A percentile compares a stretch with the other conserved stretches of the same genome.
Conservation (phyloP, 805 yeast genomes). For the Grigorovia transvaalensis region DNA sequence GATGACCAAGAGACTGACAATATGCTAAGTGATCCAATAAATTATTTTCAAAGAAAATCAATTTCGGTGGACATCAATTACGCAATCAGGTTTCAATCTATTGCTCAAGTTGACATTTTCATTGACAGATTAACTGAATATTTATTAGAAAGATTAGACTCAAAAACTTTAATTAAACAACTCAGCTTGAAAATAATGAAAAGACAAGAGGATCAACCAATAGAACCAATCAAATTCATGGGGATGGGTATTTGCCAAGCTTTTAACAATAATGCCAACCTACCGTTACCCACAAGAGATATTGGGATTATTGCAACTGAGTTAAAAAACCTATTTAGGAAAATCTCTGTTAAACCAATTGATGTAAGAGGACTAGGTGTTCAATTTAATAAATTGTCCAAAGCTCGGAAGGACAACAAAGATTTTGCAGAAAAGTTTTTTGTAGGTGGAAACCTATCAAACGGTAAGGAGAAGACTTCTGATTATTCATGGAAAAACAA, state of each 20-base stretch:
- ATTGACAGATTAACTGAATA: constrained; percentile 49
- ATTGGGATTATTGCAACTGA: constrained; percentile 53
- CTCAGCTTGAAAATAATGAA: constrained; percentile 56
- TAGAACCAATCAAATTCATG: constrained; percentile 64
- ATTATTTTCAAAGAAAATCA: constrained; percentile 50
- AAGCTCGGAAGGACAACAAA: constrained; percentile 26
- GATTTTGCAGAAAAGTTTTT: constrained; percentile 22
- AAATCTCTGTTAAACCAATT: constrained; percentile 46
- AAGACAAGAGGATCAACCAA: constrained; percentile 56
- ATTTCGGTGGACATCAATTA: constrained; percentile 83
- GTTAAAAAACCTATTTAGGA: constrained; percentile 43
- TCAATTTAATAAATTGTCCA: constrained; percentile 50
- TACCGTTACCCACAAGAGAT: constrained; percentile 55
- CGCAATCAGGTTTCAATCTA: constrained; percentile 68
- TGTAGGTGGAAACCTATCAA: neutral
- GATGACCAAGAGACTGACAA: constrained; percentile 51
- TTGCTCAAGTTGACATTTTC: constrained; percentile 55
- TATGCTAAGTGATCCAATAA: constrained; percentile 39
- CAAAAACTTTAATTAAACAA: constrained; percentile 36
- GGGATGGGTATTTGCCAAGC: constrained; percentile 80
- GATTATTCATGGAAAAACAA: neutral
- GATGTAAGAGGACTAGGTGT: constrained; percentile 77
- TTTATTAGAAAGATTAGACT: constrained; percentile 41
- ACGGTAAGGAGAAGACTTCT: neutral
- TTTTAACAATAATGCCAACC: constrained; percentile 42